Percentiles rank a stretch among this genome's conserved stretches.
Conservation (phyloP, 148 eudicot species). For the Camellia japonica region DNA sequence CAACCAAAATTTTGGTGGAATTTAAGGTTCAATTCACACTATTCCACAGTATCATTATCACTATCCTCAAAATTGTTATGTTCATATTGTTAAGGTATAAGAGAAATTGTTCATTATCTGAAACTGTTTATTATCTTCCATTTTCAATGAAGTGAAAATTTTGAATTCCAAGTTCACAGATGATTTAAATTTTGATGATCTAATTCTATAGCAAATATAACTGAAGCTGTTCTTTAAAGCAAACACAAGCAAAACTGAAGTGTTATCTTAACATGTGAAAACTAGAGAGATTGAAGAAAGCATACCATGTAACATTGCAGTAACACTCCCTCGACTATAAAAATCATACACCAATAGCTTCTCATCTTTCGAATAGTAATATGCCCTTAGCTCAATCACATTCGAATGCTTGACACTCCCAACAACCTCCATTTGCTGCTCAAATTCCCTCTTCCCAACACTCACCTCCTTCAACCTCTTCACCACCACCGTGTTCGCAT, state of each 20-base stretch:
- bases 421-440: conserved; percentile 86
- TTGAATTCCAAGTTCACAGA: neutral
- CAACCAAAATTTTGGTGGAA: neutral
- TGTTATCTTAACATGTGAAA: neutral
- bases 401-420: conserved; percentile 86
- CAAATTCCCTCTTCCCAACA: conserved; percentile 80
- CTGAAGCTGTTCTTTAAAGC: too few species aligned
- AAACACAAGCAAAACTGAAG: neutral
- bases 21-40: neutral
- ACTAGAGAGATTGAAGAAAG: conserved; percentile 8
- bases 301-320: conserved; percentile 77
- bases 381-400: conserved; percentile 79
- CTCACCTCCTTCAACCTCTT: conserved; percentile 89
- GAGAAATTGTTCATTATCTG: neutral
- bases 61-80: too few species aligned
- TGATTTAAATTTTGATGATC: neutral
- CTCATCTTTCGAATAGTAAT: conserved; percentile 91
- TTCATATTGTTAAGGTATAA: too few species aligned
- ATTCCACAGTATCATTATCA: too few species aligned
- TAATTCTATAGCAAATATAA: neutral
- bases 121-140: neutral
- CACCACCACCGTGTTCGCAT: conserved; percentile 73
- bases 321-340: conserved; percentile 67
- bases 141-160: neutral
- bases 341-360: conserved; percentile 84